Percentiles rank a stretch among this genome's conserved stretches.
Conservation (phyloP, 805 yeast species). For the Kluyveromyces dobzhanskii region DNA sequence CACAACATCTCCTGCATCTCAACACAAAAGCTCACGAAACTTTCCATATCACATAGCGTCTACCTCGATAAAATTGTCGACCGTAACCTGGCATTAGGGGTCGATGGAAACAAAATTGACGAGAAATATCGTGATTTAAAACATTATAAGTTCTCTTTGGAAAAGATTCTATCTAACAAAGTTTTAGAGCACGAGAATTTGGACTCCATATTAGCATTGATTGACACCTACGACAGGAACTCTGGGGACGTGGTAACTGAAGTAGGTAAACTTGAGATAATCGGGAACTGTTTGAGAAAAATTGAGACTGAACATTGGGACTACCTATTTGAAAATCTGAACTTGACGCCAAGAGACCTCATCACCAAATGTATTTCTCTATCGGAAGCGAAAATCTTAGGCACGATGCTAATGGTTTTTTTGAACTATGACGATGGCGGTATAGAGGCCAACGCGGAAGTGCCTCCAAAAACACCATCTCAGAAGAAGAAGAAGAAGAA, state of each 20-base stretch:
- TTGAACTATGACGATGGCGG: conserved; percentile 22
- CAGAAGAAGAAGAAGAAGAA: conserved; percentile 4
- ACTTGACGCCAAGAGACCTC: conserved; percentile 26
- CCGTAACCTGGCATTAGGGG: conserved; percentile 11
- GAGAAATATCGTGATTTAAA: conserved; percentile 16
- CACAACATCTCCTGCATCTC: conserved; percentile 23
- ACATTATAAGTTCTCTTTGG: conserved; percentile 28
- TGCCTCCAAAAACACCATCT: neutral
- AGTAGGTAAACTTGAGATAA: conserved; percentile 19
- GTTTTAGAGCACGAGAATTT: conserved; percentile 19
- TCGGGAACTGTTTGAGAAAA: conserved; percentile 29
- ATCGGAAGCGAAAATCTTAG: conserved; percentile 25
- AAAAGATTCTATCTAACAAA: conserved; percentile 24
- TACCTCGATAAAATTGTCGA: conserved; percentile 24
- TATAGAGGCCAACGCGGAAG: neutral
- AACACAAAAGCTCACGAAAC: conserved; percentile 12
- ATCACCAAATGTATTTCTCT: conserved; percentile 24
- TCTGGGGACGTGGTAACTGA: conserved; percentile 11
- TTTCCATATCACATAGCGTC: conserved; percentile 20
- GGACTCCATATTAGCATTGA: conserved; percentile 16
- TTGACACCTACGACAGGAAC: conserved; percentile 10
- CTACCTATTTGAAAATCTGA: conserved; percentile 16
- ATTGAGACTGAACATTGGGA: conserved; percentile 29
- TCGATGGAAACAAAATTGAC: conserved; percentile 15
- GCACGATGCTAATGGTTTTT: conserved; percentile 25